phyloP scores from a whole-genome alignment of 345 rosid genomes.

The Populus ilicifolia region DNA sequence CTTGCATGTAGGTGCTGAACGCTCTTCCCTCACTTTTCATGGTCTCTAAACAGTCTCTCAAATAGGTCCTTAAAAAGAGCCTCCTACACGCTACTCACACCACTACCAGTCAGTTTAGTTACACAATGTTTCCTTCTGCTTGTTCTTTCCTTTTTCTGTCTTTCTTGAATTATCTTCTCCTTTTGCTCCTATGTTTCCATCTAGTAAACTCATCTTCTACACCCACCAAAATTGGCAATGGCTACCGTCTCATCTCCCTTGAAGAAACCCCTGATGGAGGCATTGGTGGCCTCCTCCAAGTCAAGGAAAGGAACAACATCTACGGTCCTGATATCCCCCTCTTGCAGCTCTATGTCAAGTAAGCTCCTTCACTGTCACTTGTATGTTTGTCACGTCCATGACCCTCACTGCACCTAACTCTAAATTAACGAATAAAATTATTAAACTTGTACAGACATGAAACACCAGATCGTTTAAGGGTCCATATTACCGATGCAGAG shows the following conservation, averaged over 20 bases:
- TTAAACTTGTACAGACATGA: conserved; percentile 59
- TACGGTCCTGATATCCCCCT: conserved; percentile 82
- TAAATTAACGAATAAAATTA: background rate
- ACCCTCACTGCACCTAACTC: background rate
- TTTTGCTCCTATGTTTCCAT: conserved; percentile 31
- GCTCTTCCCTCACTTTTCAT: background rate
- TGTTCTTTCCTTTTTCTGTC: background rate
- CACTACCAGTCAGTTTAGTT: background rate
- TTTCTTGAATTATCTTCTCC: conserved; percentile 16
- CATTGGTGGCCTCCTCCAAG: conserved; percentile 70
- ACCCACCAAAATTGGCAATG: conserved; percentile 60
- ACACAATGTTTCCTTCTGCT: conserved; percentile 12
- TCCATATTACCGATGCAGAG: conserved; percentile 81
- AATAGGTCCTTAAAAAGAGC: background rate
- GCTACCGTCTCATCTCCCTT: conserved; percentile 78
- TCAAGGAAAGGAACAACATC: conserved; percentile 62
- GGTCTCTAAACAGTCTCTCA: too few relatives aligned
- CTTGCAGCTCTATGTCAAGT: conserved; percentile 83
- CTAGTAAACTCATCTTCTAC: conserved; percentile 26
- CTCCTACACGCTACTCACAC: background rate
- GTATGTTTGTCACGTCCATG: background rate
- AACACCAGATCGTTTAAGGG: conserved; percentile 66
- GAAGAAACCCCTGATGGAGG: conserved; percentile 76
- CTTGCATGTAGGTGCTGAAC: background rate
- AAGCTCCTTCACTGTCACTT: conserved; percentile 10